Evolutionary conservation across 352 stramenopile genomes (phyloP), one percentile per base, ranked within the genome.

Genomic region (Chloridella minuta): DNA sequence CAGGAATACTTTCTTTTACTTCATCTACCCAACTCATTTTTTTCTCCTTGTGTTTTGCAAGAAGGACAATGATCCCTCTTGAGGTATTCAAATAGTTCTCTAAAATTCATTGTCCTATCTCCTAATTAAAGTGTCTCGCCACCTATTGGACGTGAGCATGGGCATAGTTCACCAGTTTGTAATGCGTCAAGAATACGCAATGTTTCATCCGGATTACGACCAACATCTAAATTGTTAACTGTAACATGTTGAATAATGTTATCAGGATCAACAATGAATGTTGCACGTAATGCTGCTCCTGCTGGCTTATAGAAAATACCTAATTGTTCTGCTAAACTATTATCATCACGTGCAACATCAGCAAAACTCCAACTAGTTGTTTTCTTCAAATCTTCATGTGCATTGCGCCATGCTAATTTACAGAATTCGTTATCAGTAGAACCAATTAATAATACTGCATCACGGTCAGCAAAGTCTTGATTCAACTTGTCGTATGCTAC

Each of bases 111-210:
- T 30, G 27, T 3, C 27, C 1, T 30, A 1, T 3, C 3, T 3
- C 27, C 3, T 30, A 30, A 30, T 30, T 30, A 30, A 30, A 30
- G 27, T 30, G 27, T 30, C 27, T 30, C 27, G 3, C 27, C 27
- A 3, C 27, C 27, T 4, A 30, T 30, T 30, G 27, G 27, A 3
- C 27, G 27, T 30, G 27, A 30, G 27, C 27, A 30, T 30, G 27
- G 27, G 27, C 27, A 30, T 30, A 30, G 27, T 83, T 83, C 51
- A 10, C n/a, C n/a, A 83, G 23, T 25, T 24, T 83, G 51, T 10
- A 83, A 83, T 25, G 51, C 51, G 23, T 83, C 51, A 25, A 83
- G n/a, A 22, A 83, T 83, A 83, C 51, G 51, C 23, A 83, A 83
- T 25, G 51, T 24, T 83, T 83, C 51, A 83, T 83, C 51, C 4